Percentiles rank a stretch among this genome's conserved stretches.
Evolutionary conservation across 345 rosid genomes (phyloP).

Genomic region (Gossypium raimondii): DNA sequence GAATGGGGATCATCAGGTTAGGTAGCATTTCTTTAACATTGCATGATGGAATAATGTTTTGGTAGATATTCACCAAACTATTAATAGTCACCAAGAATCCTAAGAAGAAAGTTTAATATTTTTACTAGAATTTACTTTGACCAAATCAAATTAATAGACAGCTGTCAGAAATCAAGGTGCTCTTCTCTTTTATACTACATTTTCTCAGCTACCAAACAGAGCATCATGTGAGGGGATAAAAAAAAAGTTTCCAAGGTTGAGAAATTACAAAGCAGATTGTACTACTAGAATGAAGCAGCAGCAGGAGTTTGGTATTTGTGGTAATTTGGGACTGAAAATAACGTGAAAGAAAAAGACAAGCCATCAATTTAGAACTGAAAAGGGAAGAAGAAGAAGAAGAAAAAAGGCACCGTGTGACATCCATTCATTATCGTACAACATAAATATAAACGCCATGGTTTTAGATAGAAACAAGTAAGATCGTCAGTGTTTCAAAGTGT

Average conservation of each 20-base stretch:
- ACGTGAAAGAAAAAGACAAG: constrained; percentile 2
- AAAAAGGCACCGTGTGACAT: background rate
- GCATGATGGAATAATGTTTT: constrained; percentile 10
- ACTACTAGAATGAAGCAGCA: background rate
- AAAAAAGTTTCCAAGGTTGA: background rate
- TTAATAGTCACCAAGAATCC: background rate
- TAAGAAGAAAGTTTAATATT: background rate
- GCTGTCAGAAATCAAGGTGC: background rate
- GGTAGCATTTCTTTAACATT: constrained; percentile 5
- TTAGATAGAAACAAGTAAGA: background rate
- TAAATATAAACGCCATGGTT: background rate
- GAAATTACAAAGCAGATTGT: background rate
- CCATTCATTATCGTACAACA: background rate
- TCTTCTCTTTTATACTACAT: background rate
- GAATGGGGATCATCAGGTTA: constrained; percentile 2
- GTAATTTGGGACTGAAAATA: background rate
- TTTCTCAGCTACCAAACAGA: constrained; percentile 18
- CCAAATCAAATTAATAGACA: background rate
- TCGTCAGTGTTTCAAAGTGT: constrained; percentile 10
- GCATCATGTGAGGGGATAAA: too few relatives aligned
- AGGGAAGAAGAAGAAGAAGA: background rate
- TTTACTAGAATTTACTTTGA: background rate
- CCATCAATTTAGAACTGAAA: background rate
- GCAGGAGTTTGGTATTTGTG: background rate
- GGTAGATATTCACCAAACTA: background rate